A percentile compares a stretch with the other conserved stretches of the same genome.
phyloP scores from a whole-genome alignment of 768 basidiomycete genomes.

The Mycena amicta region DNA sequence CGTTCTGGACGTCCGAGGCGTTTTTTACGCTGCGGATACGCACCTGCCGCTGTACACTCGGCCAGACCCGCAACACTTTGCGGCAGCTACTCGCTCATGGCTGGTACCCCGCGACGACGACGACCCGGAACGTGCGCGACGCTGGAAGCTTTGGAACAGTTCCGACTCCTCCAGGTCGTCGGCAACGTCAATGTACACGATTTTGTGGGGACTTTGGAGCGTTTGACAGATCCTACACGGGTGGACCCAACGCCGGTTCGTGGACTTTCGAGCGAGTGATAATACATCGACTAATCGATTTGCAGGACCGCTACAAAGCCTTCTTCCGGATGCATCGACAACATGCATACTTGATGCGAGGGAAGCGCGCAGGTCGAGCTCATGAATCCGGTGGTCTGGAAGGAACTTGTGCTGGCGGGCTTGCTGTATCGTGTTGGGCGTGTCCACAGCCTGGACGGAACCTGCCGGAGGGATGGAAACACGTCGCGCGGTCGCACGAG shows the following conservation, averaged over 20 bases:
- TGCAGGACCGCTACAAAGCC: slow-evolving; percentile 6
- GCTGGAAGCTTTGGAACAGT: background rate
- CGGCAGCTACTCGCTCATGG: slow-evolving; percentile 1
- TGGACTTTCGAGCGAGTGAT: too few relatives aligned
- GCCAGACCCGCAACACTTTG: background rate
- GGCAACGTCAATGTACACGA: slow-evolving; percentile 1
- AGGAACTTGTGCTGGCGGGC: background rate
- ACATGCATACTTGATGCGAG: background rate
- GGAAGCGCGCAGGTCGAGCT: slow-evolving; percentile 1
- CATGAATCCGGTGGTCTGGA: background rate
- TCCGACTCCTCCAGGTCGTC: background rate
- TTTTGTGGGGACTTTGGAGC: background rate
- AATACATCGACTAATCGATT: background rate
- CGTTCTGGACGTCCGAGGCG: background rate
- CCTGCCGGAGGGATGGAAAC: slow-evolving; percentile 5
- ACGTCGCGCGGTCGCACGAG: background rate
- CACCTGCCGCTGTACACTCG: background rate
- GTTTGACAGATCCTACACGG: background rate
- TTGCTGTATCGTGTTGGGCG: slow-evolving; percentile 10
- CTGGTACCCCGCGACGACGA: slow-evolving; percentile 9
- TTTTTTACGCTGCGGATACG: background rate
- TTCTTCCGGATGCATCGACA: slow-evolving; percentile 7
- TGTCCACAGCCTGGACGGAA: slow-evolving; percentile 8
- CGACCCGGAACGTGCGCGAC: background rate
- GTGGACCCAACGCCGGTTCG: background rate